Evolutionary conservation across 768 basidiomycete genomes (phyloP).

Genomic region (Butyriboletus loyo): DNA sequence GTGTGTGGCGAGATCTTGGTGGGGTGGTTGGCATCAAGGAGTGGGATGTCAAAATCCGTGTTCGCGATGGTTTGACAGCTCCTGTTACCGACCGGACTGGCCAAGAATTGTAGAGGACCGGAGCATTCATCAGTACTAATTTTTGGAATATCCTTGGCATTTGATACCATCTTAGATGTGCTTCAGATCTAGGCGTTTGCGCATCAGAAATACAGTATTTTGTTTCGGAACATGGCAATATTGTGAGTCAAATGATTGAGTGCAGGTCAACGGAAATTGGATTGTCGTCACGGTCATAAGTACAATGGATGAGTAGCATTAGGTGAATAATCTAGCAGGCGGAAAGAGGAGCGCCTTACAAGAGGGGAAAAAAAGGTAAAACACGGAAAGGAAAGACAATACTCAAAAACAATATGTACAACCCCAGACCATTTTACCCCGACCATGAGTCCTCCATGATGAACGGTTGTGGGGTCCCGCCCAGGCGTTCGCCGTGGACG

Average conservation of each 20-base stretch:
- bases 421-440: background rate
- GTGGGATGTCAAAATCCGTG: conserved; percentile 64
- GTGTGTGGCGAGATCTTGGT: conserved; percentile 67
- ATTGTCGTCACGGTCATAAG: conserved; percentile 26
- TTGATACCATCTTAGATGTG: background rate
- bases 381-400: background rate
- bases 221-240: background rate
- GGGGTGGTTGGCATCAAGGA: conserved; percentile 71
- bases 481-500: conserved; percentile 64
- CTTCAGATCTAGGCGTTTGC: background rate
- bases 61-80: conserved; percentile 13
- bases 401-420: conserved; percentile 13
- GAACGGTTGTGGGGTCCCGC: conserved; percentile 38
- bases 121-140: background rate
- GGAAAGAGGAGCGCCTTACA: conserved; percentile 5
- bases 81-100: conserved; percentile 1
- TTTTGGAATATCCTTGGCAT: background rate
- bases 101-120: conserved; percentile 7
- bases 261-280: background rate
- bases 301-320: conserved; percentile 20
- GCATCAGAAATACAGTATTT: background rate
- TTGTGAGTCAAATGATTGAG: background rate
- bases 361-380: background rate
- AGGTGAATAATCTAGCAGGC: conserved; percentile 25
- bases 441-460: conserved; percentile 23